Evolutionary conservation across 2,329 filamentous ascomycete genomes (phyloP), one percentile per base, ranked within the genome.

Genomic region (Arthrobotrys conoides): DNA sequence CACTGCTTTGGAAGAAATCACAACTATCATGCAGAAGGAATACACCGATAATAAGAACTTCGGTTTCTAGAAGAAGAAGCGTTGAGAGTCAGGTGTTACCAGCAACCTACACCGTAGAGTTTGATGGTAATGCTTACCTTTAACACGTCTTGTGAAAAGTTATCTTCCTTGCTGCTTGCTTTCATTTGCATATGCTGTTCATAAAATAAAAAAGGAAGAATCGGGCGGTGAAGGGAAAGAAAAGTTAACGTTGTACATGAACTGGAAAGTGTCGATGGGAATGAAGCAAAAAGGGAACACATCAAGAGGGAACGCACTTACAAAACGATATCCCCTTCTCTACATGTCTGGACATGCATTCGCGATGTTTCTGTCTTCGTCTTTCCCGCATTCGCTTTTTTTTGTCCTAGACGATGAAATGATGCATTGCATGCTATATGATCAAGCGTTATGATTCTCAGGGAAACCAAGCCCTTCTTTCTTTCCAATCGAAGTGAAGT

Each of bases 391-490:
- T 16, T 41, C 38, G n/a, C 51, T 55, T 65, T 38, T 51, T 38
- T 71, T 55, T 33, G 44, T 55, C 20, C 20, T 71, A 57, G 55
- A 71, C 53, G 57, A 71, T 64, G 57, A 49, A 44, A 64, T n/a
- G 24, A 64, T 30, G 38, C 48, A 61, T 22, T 48, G 66, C 36
- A 69, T 44, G 57, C 57, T 8, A 61, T n/a, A 61, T 10, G 57
- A 61, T 61, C 57, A 61, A 44, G 57, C 57, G 36, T 61, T 61
- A 61, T 44, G 57, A 61, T 44, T 61, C 57, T 44, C 33, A 69
- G 22, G n/a, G 36, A 68, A 55, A 24, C 16, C n/a, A 51, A 24
- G 55, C 14, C 10, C 14, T 22, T 5, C 27, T 33, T 14, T 22
- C 24, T 1, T 64, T 46, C 59, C 22, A 16, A 3, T 38, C 5